Evolutionary conservation across 352 stramenopile species (phyloP).

Genomic region (Globisporangium radiosum): DNA sequence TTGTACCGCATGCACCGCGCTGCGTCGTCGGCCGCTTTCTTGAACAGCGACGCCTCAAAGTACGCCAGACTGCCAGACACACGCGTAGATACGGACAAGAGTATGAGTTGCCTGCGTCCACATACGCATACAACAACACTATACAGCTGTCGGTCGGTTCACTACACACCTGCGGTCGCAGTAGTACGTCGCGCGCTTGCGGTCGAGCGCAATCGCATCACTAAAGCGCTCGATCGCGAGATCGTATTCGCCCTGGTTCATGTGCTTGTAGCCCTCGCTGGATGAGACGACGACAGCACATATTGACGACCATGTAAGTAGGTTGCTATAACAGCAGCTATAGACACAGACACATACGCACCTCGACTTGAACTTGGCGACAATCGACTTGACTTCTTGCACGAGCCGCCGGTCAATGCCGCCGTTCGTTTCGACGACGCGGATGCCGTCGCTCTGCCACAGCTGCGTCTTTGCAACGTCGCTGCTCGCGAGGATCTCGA

Average conservation of each 20-base stretch:
- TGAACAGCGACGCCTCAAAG: slow-evolving; percentile 48
- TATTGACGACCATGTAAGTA: too few species aligned
- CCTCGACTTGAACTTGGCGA: slow-evolving; percentile 49
- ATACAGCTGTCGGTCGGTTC: neutral
- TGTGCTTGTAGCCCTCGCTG: slow-evolving; percentile 88
- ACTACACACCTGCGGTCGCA: slow-evolving; percentile 73
- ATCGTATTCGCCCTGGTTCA: slow-evolving; percentile 85
- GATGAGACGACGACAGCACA: neutral
- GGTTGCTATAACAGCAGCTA: neutral
- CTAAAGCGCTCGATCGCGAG: slow-evolving; percentile 91
- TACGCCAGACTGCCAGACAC: slow-evolving; percentile 48
- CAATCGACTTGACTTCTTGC: slow-evolving; percentile 54
- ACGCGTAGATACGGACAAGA: neutral
- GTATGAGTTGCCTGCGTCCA: too few species aligned
- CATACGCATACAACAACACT: neutral
- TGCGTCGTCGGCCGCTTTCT: slow-evolving; percentile 86
- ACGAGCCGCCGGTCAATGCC: slow-evolving; percentile 42
- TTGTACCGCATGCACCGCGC: slow-evolving; percentile 90
- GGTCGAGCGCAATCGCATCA: slow-evolving; percentile 86
- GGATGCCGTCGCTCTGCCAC: slow-evolving; percentile 32
- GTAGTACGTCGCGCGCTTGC: slow-evolving; percentile 88
- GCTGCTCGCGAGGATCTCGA: slow-evolving; percentile 36
- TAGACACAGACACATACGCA: neutral
- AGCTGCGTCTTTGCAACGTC: slow-evolving; percentile 36
- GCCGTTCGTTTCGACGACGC: slow-evolving; percentile 30